Percentiles rank a stretch among this genome's conserved stretches.
phyloP scores from a whole-genome alignment of 345 rosid species.

The Viola odorata region DNA sequence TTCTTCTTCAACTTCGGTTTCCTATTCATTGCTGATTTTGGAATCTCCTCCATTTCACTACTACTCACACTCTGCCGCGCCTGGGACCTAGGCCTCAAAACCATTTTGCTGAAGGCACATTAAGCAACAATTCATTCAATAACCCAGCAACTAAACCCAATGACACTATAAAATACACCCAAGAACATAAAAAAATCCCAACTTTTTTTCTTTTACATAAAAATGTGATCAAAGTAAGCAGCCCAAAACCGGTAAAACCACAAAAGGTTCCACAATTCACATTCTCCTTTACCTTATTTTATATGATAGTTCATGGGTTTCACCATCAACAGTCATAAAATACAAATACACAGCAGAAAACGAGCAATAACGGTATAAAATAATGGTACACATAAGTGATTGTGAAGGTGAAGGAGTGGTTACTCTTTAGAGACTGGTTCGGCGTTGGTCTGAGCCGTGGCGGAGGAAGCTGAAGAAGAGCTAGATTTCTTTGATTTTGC shows the following conservation, averaged over 20 bases:
- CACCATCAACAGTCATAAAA: no score
- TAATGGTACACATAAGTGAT: not conserved
- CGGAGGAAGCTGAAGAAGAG: slow-evolving; percentile 20
- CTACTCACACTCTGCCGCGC: slow-evolving; percentile 7
- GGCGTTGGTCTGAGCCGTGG: slow-evolving; percentile 7
- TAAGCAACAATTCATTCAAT: not conserved
- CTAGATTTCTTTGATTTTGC: slow-evolving; percentile 18
- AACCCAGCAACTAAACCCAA: slow-evolving; percentile 1
- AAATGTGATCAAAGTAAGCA: not conserved
- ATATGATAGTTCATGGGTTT: not conserved
- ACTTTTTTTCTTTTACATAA: not conserved
- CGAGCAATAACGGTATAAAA: not conserved
- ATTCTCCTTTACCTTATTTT: not conserved
- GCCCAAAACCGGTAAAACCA: not conserved
- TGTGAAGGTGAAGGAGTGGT: not conserved
- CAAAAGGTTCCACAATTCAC: not conserved
- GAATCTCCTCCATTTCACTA: slow-evolving; percentile 10
- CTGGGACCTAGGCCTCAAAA: slow-evolving; percentile 26
- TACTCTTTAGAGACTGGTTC: slow-evolving; percentile 9
- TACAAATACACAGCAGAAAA: not conserved
- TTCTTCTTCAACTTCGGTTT: slow-evolving; percentile 30
- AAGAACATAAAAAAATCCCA: not conserved
- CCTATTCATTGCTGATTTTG: slow-evolving; percentile 3
- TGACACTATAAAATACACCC: not conserved
- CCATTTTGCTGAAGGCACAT: slow-evolving; percentile 22